phyloP scores from a whole-genome alignment of 2,329 filamentous ascomycete genomes.

The Aphanocladium album region DNA sequence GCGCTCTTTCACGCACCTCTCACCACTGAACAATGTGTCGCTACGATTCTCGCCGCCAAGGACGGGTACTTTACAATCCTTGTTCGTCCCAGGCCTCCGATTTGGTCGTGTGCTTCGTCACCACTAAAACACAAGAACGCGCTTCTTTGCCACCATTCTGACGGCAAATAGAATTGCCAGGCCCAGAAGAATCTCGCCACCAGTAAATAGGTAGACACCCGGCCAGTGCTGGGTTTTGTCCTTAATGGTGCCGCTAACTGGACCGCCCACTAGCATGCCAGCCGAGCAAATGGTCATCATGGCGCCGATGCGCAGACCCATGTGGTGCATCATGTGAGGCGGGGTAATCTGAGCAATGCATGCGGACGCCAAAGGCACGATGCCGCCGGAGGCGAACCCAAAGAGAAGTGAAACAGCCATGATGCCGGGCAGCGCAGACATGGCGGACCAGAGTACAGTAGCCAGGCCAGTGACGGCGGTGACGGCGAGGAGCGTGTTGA shows the following conservation, averaged over 20 bases:
- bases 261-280: slow-evolving; percentile 21
- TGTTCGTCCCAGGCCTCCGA: not conserved
- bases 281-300: slow-evolving; percentile 27
- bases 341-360: slow-evolving; percentile 27
- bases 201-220: not conserved
- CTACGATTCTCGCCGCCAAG: not conserved
- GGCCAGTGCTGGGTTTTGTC: slow-evolving; percentile 2
- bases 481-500: slow-evolving; percentile 36
- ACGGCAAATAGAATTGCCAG: not conserved
- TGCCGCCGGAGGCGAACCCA: slow-evolving; percentile 26
- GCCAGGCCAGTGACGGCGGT: slow-evolving; percentile 21
- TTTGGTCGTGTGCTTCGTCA: not conserved
- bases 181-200: not conserved
- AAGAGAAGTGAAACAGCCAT: slow-evolving; percentile 23
- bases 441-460: slow-evolving; percentile 28
- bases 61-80: not conserved
- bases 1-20: not conserved
- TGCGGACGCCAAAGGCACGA: slow-evolving; percentile 28
- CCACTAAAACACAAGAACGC: not conserved
- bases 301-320: slow-evolving; percentile 25
- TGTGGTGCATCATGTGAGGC: slow-evolving; percentile 20
- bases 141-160: not conserved
- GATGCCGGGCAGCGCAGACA: slow-evolving; percentile 14
- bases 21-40: not conserved
- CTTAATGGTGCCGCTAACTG: slow-evolving; percentile 19